A percentile compares a stretch with the other conserved stretches of the same genome.
These are phyloP conservation scores for Pleurozium schreberi DNA, from an alignment of 225 moss, liverwort and hornwort species.

Conservation along the genomic window DNA sequence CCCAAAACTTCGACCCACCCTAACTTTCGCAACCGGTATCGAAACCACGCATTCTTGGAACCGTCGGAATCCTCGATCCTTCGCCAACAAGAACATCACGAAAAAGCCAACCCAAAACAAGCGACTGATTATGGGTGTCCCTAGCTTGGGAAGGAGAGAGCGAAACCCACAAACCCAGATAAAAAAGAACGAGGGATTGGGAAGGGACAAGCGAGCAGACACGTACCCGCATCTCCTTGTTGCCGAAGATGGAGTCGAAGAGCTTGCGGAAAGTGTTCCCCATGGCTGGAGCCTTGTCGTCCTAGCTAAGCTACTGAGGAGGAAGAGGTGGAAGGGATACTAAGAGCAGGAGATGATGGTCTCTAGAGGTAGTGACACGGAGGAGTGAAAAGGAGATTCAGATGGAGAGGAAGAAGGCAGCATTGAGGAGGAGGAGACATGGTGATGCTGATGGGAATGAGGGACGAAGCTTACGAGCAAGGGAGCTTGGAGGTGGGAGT, in stretches of 20 bases:
- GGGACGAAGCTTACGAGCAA: background rate
- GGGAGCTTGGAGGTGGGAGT: background rate
- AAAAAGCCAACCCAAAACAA: background rate
- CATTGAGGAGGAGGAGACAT: background rate
- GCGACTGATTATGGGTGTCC: background rate
- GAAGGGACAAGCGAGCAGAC: background rate
- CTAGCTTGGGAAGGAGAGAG: background rate
- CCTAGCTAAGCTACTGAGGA: background rate
- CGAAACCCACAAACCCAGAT: background rate
- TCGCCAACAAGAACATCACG: background rate
- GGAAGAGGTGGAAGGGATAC: background rate
- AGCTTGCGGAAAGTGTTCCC: slow-evolving; percentile 94
- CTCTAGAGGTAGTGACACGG: background rate
- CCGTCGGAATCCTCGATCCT: background rate
- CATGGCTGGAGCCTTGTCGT: slow-evolving; percentile 31
- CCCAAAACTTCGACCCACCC: background rate
- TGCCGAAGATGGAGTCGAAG: slow-evolving; percentile 89
- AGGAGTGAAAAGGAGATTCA: background rate
- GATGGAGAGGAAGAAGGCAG: background rate
- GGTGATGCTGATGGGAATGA: background rate
- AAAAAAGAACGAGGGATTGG: background rate
- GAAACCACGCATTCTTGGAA: background rate
- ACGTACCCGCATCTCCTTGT: slow-evolving; percentile 94
- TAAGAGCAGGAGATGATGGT: background rate
- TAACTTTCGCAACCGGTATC: background rate